Evolutionary conservation across 345 rosid species (phyloP), one percentile per base, ranked within the genome.

Genomic region (Syzygium grande): DNA sequence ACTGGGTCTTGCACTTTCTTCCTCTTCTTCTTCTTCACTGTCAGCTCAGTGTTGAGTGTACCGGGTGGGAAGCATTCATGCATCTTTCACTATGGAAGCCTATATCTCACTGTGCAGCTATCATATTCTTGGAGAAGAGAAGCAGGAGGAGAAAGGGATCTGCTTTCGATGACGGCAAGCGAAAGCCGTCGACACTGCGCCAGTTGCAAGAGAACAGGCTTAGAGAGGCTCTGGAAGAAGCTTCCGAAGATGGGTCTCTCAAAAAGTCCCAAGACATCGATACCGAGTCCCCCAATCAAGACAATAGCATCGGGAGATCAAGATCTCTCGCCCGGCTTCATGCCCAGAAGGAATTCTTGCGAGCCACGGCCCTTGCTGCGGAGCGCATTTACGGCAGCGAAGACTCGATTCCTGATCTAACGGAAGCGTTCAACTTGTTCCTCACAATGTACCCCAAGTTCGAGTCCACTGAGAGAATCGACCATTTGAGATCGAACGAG

Each of bases 61-160:
- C 52, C 46, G 65, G 84, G 17, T 49, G 84, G 87, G 54, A 59
- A 58, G 88, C 86, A 79, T 84, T 83, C 86, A 79, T 83, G 87
- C 80, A 96, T 94, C 94, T 96, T 88, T 92, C 96, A 91, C 89
- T 96, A 91, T 96, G 98, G 97, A 95, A 94, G 90, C 97, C 97
- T 63, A 92, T 96, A 88, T 91, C 95, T 59, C 95, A 94, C 87
- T 96, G 97, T 90, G 98, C 98, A 78, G 92, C 97, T 87, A 91
- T 95, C 21, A 91, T 89, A 68, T 89, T 96, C 87, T 90, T 92
- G 89, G 96, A 96, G 92, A 95, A 94, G 95, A 94, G 92, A 88
- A 89, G 88, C 90, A 92, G 87, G 83, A 94, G 95, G 89, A 93
- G 94, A 91, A 91, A 90, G 84, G 92, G 92, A 30, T 93, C 95